Percentiles rank a stretch among this genome's conserved stretches.
Evolutionary conservation across 2,329 filamentous ascomycete genomes (phyloP).

Genomic region (Colletotrichum sp.): DNA sequence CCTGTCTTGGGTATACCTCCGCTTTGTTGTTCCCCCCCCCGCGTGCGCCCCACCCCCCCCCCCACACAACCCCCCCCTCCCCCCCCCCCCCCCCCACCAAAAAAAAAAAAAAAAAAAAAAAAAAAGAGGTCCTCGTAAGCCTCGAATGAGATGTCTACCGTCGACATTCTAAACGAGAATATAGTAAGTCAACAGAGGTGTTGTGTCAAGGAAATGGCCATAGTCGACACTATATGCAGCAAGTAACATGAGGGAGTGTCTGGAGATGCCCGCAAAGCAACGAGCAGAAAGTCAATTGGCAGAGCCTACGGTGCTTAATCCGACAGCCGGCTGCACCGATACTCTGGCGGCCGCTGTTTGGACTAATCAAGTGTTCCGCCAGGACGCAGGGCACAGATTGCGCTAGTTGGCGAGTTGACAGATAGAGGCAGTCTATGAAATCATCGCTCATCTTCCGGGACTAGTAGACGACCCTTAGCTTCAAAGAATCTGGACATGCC

Average conservation of each 20-base stretch:
- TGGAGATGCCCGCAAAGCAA: not conserved
- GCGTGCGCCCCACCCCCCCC: too few species aligned
- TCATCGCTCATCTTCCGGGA: slow-evolving; percentile 5
- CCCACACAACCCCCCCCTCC: too few species aligned
- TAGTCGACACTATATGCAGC: not conserved
- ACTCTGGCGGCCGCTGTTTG: not conserved
- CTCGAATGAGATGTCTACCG: not conserved
- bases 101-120: not conserved
- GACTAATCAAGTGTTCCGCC: not conserved
- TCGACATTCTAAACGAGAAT: not conserved
- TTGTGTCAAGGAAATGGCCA: not conserved
- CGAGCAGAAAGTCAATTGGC: not conserved
- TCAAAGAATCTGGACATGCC: not conserved
- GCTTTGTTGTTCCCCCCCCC: too few species aligned
- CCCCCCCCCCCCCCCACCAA: too few species aligned
- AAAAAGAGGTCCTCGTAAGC: not conserved
- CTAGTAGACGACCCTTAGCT: not conserved
- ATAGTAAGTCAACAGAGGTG: not conserved
- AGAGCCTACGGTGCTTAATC: not conserved
- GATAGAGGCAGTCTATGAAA: slow-evolving; percentile 6
- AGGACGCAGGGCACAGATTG: not conserved
- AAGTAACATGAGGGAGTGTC: not conserved
- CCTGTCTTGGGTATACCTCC: too few species aligned
- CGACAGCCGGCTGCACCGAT: not conserved
- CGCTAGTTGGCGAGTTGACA: not conserved